Conservation (phyloP, 768 basidiomycete genomes). For the Tulasnella sp. region DNA sequence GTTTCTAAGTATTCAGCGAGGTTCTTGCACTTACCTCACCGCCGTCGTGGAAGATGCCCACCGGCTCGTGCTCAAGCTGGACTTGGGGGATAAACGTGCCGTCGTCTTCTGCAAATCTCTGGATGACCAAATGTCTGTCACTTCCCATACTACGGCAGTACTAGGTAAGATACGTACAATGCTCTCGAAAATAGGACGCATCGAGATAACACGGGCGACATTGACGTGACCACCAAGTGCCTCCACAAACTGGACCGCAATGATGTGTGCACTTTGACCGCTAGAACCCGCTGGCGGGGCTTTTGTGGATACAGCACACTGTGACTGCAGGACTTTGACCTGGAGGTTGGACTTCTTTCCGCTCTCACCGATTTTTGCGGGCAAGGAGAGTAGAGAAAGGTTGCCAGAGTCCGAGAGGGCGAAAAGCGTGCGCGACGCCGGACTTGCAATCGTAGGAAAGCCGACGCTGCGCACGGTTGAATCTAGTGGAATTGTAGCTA, state of each 20-base stretch:
- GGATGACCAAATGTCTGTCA: background rate
- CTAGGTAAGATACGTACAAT: constrained; percentile 36
- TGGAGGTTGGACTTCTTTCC: constrained; percentile 28
- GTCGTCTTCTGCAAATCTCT: constrained; percentile 46
- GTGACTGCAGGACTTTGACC: constrained; percentile 41
- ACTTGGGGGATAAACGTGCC: constrained; percentile 44
- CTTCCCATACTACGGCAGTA: background rate
- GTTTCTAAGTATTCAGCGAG: background rate
- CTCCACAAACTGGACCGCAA: constrained; percentile 37
- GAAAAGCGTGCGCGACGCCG: constrained; percentile 33
- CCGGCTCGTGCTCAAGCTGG: background rate
- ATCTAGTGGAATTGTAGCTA: constrained; percentile 52
- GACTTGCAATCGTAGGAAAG: constrained; percentile 13
- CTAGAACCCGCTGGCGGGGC: constrained; percentile 22
- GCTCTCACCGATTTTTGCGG: constrained; percentile 30
- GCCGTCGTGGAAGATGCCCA: background rate
- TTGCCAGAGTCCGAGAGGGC: constrained; percentile 49
- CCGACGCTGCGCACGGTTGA: constrained; percentile 39
- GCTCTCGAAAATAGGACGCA: constrained; percentile 46
- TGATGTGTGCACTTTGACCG: constrained; percentile 28
- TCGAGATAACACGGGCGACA: constrained; percentile 41
- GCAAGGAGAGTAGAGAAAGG: constrained; percentile 35
- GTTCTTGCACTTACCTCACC: background rate
- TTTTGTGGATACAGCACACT: constrained; percentile 33
- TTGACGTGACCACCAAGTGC: constrained; percentile 35